Evolutionary conservation across 495 filamentous ascomycete species (phyloP).

Genomic region (Polyplosphaeria fusca): DNA sequence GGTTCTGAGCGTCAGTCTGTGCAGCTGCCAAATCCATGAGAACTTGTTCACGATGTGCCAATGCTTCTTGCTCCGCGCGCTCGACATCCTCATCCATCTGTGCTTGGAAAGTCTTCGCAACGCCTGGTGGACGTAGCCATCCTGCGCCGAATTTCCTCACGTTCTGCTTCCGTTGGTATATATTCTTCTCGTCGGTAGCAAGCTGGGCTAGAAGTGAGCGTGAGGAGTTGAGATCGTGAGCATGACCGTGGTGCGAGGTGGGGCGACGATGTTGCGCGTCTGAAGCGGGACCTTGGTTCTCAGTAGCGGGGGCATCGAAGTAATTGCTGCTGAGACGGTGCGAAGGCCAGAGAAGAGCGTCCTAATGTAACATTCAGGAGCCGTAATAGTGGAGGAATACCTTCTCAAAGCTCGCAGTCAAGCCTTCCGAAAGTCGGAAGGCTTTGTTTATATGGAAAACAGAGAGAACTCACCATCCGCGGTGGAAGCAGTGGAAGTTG

Average conservation of each 20-base stretch:
- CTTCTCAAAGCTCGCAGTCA: no score
- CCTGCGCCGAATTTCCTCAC: constrained; percentile 43
- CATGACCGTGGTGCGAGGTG: constrained; percentile 15
- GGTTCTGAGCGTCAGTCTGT: constrained; percentile 31
- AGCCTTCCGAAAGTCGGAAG: no score
- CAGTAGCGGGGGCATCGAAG: constrained; percentile 16
- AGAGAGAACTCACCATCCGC: constrained; percentile 9
- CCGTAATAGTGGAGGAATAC: no score
- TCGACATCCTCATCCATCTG: constrained; percentile 44
- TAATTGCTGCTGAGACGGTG: constrained; percentile 13
- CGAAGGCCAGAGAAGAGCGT: constrained; percentile 29
- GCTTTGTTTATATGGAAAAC: neutral
- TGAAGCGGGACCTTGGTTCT: constrained; percentile 14
- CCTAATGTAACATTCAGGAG: no score
- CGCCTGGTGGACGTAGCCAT: constrained; percentile 47
- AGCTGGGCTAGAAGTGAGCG: constrained; percentile 15
- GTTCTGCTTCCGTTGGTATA: constrained; percentile 41
- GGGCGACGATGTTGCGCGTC: constrained; percentile 24
- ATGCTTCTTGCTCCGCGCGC: constrained; percentile 41
- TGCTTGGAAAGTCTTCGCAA: constrained; percentile 47
- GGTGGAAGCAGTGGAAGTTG: constrained; percentile 17
- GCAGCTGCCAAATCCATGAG: constrained; percentile 37
- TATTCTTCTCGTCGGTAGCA: constrained; percentile 39
- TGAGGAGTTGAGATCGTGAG: constrained; percentile 23
- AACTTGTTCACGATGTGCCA: constrained; percentile 37